A percentile compares a stretch with the other conserved stretches of the same genome.
Evolutionary conservation across 129 eudicot genomes (phyloP).

Genomic region (carrot (Daucus carota)): DNA sequence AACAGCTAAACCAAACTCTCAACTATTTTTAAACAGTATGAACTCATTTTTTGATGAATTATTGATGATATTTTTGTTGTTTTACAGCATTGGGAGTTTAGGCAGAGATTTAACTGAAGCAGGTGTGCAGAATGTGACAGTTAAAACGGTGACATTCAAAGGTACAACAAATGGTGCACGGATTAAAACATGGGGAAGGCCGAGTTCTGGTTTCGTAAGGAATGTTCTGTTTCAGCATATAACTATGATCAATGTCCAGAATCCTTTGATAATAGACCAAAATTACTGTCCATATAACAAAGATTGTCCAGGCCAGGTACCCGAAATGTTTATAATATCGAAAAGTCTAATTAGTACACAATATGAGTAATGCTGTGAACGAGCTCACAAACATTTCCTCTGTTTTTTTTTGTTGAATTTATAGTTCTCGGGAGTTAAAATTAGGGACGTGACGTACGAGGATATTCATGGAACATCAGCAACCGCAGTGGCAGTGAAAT

Average conservation of each 20-base stretch:
- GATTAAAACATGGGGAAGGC: constrained; percentile 11
- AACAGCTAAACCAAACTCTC: background rate
- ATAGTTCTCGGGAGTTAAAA: constrained; percentile 1
- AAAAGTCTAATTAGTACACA: too few relatives aligned
- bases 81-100: constrained; percentile 12
- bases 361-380: too few relatives aligned
- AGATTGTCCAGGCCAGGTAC: constrained; percentile 9
- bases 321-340: background rate
- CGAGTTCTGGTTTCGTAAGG: constrained; percentile 1
- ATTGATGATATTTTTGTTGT: background rate
- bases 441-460: constrained; percentile 3
- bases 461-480: constrained; percentile 15
- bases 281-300: constrained; percentile 7
- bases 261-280: constrained; percentile 10
- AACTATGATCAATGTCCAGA: constrained; percentile 8
- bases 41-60: background rate
- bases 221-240: constrained; percentile 1
- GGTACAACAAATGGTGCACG: constrained; percentile 8
- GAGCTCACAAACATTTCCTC: background rate
- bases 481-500: constrained; percentile 9
- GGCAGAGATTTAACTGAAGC: background rate
- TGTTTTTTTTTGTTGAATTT: background rate
- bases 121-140: constrained; percentile 14
- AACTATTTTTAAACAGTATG: background rate
- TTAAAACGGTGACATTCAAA: background rate